Percentiles rank a stretch among this genome's conserved stretches.
Conservation (phyloP, 2,329 filamentous ascomycete species). For the Arthrobotrys pseudoclavata region DNA sequence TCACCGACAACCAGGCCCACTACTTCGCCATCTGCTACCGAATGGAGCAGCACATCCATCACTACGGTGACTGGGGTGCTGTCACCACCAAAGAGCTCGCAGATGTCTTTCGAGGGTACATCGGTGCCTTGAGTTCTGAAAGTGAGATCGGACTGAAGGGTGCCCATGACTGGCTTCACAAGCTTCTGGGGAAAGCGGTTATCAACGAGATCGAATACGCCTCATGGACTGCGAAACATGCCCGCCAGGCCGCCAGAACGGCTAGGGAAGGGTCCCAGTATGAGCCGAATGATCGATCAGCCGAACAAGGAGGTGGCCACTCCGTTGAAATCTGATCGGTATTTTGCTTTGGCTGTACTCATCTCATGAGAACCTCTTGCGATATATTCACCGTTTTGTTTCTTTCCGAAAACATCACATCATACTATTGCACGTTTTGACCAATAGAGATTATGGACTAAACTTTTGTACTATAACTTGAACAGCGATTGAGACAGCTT, state of each 20-base stretch:
- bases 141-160: constrained; percentile 32
- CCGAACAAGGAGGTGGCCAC: not conserved
- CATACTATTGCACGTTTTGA: not conserved
- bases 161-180: constrained; percentile 16
- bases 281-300: not conserved
- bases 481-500: not conserved
- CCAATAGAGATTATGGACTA: not conserved
- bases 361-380: not conserved
- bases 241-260: not conserved
- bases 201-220: constrained; percentile 40
- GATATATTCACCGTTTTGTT: not conserved
- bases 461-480: not conserved
- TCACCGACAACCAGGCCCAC: constrained; percentile 51
- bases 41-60: constrained; percentile 54
- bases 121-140: constrained; percentile 35
- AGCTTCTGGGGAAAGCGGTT: constrained; percentile 15
- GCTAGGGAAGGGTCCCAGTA: not conserved
- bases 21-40: constrained; percentile 52
- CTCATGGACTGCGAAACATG: constrained; percentile 14
- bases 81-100: constrained; percentile 42
- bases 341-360: not conserved
- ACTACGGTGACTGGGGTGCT: constrained; percentile 37
- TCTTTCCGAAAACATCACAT: not conserved
- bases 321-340: not conserved
- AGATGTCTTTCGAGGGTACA: constrained; percentile 50